Conservation (phyloP, 768 basidiomycete genomes). For the Russula lepida region DNA sequence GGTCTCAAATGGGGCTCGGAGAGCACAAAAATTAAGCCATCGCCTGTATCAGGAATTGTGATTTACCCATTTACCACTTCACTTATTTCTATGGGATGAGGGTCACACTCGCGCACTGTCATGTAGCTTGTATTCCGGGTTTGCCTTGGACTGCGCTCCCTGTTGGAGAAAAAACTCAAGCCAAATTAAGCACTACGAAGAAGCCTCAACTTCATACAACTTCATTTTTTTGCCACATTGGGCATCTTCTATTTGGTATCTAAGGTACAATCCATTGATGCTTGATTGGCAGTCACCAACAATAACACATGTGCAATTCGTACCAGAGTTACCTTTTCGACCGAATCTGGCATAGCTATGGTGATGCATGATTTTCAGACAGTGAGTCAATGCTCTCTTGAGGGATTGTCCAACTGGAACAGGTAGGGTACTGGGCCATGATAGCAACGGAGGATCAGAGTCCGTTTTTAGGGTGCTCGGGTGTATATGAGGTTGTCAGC, state of each 20-base stretch:
- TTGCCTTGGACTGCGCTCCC: not conserved
- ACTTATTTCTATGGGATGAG: not conserved
- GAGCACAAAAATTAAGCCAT: slow-evolving; percentile 53
- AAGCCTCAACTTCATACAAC: not conserved
- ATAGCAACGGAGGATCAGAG: not conserved
- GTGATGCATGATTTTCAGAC: not conserved
- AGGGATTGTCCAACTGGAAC: not conserved
- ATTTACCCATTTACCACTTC: not conserved
- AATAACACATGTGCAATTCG: not conserved
- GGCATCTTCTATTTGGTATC: not conserved
- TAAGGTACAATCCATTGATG: not conserved
- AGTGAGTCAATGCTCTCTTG: too few species aligned
- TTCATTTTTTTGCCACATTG: not conserved
- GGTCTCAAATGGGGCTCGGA: slow-evolving; percentile 54
- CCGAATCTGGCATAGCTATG: not conserved
- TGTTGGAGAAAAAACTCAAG: not conserved
- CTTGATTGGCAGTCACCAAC: not conserved
- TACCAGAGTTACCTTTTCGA: not conserved
- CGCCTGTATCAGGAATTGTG: slow-evolving; percentile 14
- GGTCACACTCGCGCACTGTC: not conserved
- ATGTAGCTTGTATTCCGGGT: not conserved
- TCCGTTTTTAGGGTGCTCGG: not conserved
- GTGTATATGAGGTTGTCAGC: slow-evolving; percentile 27
- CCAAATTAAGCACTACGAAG: not conserved
- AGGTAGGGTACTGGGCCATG: not conserved